These are phyloP conservation scores for Cercospora sp. DNA, from an alignment of 2,329 filamentous ascomycete genomes.

Conservation along the genomic window DNA sequence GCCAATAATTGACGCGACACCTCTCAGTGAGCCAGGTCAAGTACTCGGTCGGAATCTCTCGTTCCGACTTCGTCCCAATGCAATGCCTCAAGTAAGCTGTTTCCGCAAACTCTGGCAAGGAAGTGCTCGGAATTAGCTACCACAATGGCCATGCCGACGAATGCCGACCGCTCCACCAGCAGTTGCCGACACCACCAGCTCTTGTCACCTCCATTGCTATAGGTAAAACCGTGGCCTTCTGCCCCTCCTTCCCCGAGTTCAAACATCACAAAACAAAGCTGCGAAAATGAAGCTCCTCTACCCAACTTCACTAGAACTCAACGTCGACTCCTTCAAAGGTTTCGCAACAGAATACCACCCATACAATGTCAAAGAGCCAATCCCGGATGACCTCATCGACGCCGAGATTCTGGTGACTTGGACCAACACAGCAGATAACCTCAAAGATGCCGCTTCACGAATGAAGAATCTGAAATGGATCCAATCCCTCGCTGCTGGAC, in stretches of 20 bases:
- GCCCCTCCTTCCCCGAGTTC: background rate
- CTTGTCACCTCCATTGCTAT: background rate
- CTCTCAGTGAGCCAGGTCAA: background rate
- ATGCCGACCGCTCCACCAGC: conserved; percentile 2
- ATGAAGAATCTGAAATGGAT: conserved; percentile 64
- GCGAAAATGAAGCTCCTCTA: conserved; percentile 65
- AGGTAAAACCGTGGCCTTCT: background rate
- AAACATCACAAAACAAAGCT: background rate
- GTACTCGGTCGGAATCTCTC: background rate
- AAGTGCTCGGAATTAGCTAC: background rate
- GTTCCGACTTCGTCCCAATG: background rate
- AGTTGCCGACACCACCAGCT: background rate
- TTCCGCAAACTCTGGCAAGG: background rate
- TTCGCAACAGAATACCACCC: conserved; percentile 59
- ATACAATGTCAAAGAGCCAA: conserved; percentile 59
- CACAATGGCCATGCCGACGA: background rate
- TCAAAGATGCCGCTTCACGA: conserved; percentile 57
- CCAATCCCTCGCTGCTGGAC: conserved; percentile 65
- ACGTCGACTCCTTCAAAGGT: conserved; percentile 57
- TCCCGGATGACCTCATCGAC: conserved; percentile 60
- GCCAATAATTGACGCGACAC: background rate
- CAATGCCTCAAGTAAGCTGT: background rate
- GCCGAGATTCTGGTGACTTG: conserved; percentile 64
- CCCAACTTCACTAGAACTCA: conserved; percentile 62
- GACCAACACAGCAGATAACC: conserved; percentile 60